Evolutionary conservation across 2,329 filamentous ascomycete species (phyloP).

Genomic region (Nannizziopsis barbatae): DNA sequence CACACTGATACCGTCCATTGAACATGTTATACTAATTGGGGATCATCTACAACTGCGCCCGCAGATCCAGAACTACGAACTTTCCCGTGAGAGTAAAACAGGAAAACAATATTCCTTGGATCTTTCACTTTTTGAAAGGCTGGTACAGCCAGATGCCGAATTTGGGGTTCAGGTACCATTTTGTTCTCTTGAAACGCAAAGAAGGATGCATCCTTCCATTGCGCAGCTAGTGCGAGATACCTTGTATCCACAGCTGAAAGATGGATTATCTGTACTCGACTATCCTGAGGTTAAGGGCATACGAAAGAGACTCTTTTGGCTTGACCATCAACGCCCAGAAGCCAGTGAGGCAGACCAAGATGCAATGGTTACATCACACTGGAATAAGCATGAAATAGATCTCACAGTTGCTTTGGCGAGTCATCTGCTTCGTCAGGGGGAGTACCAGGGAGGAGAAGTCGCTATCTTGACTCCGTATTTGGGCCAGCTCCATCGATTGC

Average conservation of each 20-base stretch:
- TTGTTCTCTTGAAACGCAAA: conserved; percentile 45
- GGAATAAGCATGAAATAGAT: conserved; percentile 47
- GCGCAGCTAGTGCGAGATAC: conserved; percentile 47
- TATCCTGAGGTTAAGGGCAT: conserved; percentile 40
- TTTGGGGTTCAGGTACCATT: conserved; percentile 25
- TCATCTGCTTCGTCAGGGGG: conserved; percentile 58
- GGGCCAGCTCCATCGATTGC: conserved; percentile 42
- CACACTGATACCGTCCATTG: conserved; percentile 43
- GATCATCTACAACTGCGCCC: conserved; percentile 64
- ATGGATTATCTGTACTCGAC: conserved; percentile 32
- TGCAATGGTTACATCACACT: conserved; percentile 32
- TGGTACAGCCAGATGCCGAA: neutral
- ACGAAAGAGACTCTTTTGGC: conserved; percentile 41
- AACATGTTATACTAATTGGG: conserved; percentile 59
- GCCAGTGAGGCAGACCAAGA: conserved; percentile 20
- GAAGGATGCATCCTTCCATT: conserved; percentile 56
- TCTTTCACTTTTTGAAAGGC: conserved; percentile 52
- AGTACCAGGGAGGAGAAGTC: conserved; percentile 52
- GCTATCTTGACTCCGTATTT: conserved; percentile 56
- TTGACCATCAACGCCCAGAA: conserved; percentile 40
- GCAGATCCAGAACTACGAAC: conserved; percentile 49
- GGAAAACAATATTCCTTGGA: conserved; percentile 40
- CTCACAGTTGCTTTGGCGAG: conserved; percentile 53
- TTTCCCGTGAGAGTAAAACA: conserved; percentile 53
- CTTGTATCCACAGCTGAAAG: conserved; percentile 47